Percentiles rank a stretch among this genome's conserved stretches.
These are phyloP conservation scores for Sugiyamaella floridensis DNA, from an alignment of 805 yeast species.

Conservation along the genomic window DNA sequence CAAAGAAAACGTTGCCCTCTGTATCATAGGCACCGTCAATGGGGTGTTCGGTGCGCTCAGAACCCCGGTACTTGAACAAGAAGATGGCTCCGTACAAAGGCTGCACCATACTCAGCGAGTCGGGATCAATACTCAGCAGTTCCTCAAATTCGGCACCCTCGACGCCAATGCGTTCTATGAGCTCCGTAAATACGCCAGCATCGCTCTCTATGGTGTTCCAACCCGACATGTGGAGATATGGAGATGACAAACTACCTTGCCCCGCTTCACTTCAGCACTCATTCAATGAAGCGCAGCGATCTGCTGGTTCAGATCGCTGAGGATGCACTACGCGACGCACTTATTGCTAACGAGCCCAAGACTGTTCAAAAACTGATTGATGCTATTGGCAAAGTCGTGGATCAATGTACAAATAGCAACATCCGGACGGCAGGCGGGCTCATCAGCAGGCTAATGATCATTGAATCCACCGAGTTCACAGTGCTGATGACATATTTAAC, in stretches of 20 bases:
- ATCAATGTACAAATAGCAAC: neutral
- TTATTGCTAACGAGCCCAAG: too few species aligned
- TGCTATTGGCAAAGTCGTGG: neutral
- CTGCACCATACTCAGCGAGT: constrained; percentile 18
- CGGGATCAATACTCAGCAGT: constrained; percentile 46
- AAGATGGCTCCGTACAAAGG: constrained; percentile 57
- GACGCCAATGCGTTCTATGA: constrained; percentile 50
- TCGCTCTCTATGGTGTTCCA: constrained; percentile 66
- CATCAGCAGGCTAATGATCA: neutral
- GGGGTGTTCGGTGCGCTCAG: constrained; percentile 30
- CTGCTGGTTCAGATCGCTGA: neutral
- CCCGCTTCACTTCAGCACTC: neutral
- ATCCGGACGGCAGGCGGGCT: neutral
- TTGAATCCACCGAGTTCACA: neutral
- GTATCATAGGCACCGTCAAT: constrained; percentile 38
- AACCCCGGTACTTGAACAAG: constrained; percentile 51
- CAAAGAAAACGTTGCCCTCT: constrained; percentile 43
- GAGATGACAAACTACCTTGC: neutral
- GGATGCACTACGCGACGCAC: neutral
- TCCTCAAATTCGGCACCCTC: constrained; percentile 52
- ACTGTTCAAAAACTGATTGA: neutral
- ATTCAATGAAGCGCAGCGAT: neutral
- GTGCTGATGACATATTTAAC: neutral
- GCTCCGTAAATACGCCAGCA: constrained; percentile 59
- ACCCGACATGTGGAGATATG: constrained; percentile 21